Evolutionary conservation across 225 moss, liverwort and hornwort genomes (phyloP), one percentile per base, ranked within the genome.

Genomic region (Rhytidiadelphus loreus): DNA sequence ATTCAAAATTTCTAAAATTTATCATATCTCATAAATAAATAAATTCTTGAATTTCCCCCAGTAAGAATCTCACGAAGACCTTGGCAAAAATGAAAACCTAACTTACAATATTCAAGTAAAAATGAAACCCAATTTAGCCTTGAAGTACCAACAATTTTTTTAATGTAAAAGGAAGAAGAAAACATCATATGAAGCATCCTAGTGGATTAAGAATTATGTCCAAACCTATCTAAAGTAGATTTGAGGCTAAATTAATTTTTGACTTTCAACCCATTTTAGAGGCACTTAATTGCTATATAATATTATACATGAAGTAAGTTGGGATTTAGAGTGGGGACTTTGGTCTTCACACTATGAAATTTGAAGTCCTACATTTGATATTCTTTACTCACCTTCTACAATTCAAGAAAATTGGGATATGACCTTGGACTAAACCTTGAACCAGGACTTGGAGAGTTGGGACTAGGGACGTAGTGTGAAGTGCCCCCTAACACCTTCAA

Each of bases 21-120:
- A 7, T 32, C 0, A 7, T 75, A 32, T 0, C 0, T 15, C 4
- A 32, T 33, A 20, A 50, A 52, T 32, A 33, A 50, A 50, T 48
- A 12, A 20, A 11, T 8, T 33, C 2, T 1, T 21, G 0, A 21
- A 33, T 50, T 50, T 74, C 6, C 0, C 7, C 0, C 0, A 0
- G 2, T 48, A 11, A 32, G 1, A 72, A 29, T 72, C 11, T 7
- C 0, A 46, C 11, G n/a, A 18, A 46, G 11, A 2, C 11, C 6
- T 1, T 29, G 1, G 7, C 9, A 72, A 44, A 44, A 72, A 44
- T 72, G 29, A 44, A 69, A 63, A 28, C 8, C 13, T 4, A 28
- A 60, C 9, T 10, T 5, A 24, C 11, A 23, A 11, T 24, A 24
- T 2, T 2, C 24, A 24, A 58, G 16, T 7, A 63, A 32, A 63